Conservation (phyloP, 2,329 filamentous ascomycete genomes). For the Daldinia eschscholtzii region DNA sequence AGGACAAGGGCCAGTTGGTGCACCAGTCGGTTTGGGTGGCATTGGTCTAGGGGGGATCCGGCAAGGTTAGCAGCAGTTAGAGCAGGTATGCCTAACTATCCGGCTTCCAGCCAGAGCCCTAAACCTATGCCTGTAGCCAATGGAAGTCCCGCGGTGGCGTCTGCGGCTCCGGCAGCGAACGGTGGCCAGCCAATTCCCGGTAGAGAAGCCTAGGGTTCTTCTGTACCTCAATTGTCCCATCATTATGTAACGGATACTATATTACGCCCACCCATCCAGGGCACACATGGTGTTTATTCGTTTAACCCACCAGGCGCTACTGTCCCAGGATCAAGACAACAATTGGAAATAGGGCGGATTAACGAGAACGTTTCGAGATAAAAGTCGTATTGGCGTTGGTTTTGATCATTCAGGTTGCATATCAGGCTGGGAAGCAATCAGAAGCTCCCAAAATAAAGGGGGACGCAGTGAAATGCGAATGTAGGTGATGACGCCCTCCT, state of each 20-base stretch:
- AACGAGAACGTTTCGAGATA: not conserved
- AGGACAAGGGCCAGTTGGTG: constrained; percentile 42
- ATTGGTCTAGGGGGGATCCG: constrained; percentile 50
- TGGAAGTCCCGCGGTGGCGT: constrained; percentile 41
- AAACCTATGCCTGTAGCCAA: constrained; percentile 47
- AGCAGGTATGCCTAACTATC: constrained; percentile 46
- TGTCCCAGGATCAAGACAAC: not conserved
- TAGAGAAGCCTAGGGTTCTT: constrained; percentile 48
- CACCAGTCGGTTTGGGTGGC: constrained; percentile 51
- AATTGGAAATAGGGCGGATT: not conserved
- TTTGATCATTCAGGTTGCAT: constrained; percentile 9
- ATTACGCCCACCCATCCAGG: not conserved
- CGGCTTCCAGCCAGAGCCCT: constrained; percentile 47
- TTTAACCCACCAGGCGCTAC: not conserved
- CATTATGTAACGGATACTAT: not conserved
- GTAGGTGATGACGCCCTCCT: not conserved
- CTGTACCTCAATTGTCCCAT: constrained; percentile 19
- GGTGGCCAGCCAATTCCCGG: constrained; percentile 37
- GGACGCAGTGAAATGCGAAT: not conserved
- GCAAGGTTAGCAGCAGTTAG: constrained; percentile 46
- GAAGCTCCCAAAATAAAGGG: not conserved
- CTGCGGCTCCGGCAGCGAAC: constrained; percentile 38
- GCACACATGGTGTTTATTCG: constrained; percentile 1
- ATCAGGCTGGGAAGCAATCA: constrained; percentile 3
- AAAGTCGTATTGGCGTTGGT: not conserved